Conservation (phyloP, 176 grass and related monocot genomes). For the Lolium rigidum region DNA sequence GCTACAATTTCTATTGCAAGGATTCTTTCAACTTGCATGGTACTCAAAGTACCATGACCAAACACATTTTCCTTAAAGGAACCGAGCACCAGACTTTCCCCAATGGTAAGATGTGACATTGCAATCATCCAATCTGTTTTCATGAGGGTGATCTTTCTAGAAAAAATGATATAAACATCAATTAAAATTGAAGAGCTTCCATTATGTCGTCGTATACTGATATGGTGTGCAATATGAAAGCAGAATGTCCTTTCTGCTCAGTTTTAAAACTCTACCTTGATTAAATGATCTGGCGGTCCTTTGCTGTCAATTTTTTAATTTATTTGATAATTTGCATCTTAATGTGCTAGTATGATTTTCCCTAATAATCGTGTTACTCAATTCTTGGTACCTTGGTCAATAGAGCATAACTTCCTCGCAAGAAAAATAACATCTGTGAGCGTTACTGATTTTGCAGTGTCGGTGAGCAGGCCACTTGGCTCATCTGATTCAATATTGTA, state of each 20-base stretch:
- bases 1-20: conserved; percentile 28
- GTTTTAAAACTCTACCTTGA: neutral
- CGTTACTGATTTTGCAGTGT: conserved; percentile 50
- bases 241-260: neutral
- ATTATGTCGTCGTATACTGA: neutral
- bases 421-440: neutral
- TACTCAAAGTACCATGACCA: conserved; percentile 49
- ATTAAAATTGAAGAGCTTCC: conserved; percentile 9
- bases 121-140: conserved; percentile 1
- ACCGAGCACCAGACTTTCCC: neutral
- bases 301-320: neutral
- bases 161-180: neutral
- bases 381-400: neutral
- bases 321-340: neutral
- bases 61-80: conserved; percentile 36
- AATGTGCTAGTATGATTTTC: neutral
- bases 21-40: conserved; percentile 43
- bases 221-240: neutral
- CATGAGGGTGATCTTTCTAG: neutral
- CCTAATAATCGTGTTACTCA: neutral
- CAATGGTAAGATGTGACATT: conserved; percentile 13
- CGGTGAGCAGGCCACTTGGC: conserved; percentile 53
- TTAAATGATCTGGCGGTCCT: neutral
- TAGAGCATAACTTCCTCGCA: neutral
- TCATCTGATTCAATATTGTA: conserved; percentile 39